Percentiles rank a stretch among this genome's conserved stretches.
These are phyloP conservation scores for Nicotiana undulata DNA, from an alignment of 257 asterid species.

Conservation along the genomic window DNA sequence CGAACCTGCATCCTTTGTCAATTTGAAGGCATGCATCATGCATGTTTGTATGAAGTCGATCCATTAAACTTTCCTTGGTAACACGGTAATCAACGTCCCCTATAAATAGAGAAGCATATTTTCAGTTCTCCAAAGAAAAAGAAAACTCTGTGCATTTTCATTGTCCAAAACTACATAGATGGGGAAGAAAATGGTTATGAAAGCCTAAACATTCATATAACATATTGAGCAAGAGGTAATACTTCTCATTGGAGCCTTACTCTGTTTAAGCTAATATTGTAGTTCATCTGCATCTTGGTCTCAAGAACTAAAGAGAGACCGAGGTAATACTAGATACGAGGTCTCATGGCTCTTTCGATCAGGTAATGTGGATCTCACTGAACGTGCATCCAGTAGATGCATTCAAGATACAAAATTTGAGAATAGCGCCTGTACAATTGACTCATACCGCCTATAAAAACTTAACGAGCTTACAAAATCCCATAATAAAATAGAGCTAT, in stretches of 20 bases:
- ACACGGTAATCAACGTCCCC: constrained; percentile 60
- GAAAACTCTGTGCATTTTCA: neutral
- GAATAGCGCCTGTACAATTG: no score
- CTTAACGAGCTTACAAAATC: no score
- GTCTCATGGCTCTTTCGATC: neutral
- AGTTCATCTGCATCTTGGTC: neutral
- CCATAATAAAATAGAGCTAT: no score
- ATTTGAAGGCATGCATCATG: constrained; percentile 66
- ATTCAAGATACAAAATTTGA: no score
- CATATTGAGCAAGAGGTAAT: neutral
- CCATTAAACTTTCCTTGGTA: constrained; percentile 66
- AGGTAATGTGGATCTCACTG: no score
- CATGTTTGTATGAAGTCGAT: constrained; percentile 67
- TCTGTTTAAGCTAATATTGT: neutral
- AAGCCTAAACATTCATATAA: neutral
- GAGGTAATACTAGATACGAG: neutral
- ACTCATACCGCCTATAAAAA: no score
- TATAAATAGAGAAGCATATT: constrained; percentile 5
- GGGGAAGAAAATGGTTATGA: neutral
- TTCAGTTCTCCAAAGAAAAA: neutral
- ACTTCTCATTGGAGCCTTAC: neutral
- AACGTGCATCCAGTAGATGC: no score
- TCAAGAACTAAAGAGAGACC: constrained; percentile 1
- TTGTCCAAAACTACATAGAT: neutral
- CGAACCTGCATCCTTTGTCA: constrained; percentile 60